Conservation (phyloP, 345 rosid species). For the Melastoma malabathricum region DNA sequence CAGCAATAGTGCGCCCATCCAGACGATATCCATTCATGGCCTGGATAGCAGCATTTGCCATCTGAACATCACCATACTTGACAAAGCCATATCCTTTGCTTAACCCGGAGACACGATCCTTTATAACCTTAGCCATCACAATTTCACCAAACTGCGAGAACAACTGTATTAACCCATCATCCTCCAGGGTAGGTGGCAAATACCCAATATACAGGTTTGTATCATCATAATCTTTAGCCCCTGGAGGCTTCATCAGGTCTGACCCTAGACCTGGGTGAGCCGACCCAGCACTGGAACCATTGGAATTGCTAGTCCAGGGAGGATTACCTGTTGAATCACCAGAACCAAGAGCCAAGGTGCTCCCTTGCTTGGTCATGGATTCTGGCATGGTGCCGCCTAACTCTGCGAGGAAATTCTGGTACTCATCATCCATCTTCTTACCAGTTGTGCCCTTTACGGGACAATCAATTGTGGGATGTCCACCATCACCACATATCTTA, state of each 20-base stretch:
- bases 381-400: constrained; percentile 86
- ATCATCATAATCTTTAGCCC: constrained; percentile 69
- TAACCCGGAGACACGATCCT: constrained; percentile 61
- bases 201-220: constrained; percentile 89
- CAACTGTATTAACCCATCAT: constrained; percentile 69
- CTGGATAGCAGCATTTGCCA: constrained; percentile 75
- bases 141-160: constrained; percentile 86
- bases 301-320: constrained; percentile 71
- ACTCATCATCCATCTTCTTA: constrained; percentile 98
- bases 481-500: constrained; percentile 98
- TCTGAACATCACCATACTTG: constrained; percentile 73
- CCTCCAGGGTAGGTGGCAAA: constrained; percentile 80
- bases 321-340: constrained; percentile 67
- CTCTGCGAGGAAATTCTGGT: constrained; percentile 92
- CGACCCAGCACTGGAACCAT: constrained; percentile 26
- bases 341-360: constrained; percentile 52
- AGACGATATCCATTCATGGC: constrained; percentile 79
- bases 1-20: constrained; percentile 84
- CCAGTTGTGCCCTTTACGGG: constrained; percentile 87
- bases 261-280: constrained; percentile 81
- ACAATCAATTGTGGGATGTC: constrained; percentile 97
- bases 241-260: constrained; percentile 31
- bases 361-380: constrained; percentile 58
- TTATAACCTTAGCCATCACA: constrained; percentile 95
- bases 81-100: constrained; percentile 96